These are phyloP conservation scores for Ceratocystis colombiana DNA, from an alignment of 2,329 filamentous ascomycete genomes.

Conservation along the genomic window DNA sequence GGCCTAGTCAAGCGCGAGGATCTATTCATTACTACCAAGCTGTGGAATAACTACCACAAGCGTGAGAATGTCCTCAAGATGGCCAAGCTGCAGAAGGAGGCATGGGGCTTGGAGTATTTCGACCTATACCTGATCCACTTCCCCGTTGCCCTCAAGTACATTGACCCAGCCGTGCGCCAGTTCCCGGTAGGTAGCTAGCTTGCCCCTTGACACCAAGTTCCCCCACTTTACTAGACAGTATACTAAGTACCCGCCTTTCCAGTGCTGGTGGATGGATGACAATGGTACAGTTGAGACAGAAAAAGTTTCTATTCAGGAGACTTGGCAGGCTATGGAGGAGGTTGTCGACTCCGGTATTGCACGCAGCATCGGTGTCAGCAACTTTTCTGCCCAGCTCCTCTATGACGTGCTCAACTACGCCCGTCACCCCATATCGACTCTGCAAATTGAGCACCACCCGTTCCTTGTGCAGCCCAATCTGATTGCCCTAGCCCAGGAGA, in stretches of 20 bases:
- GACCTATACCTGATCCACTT: conserved; percentile 87
- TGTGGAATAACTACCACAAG: conserved; percentile 89
- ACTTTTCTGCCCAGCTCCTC: conserved; percentile 69
- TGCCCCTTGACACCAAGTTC: background rate
- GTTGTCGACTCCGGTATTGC: too few relatives aligned
- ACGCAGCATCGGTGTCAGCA: conserved; percentile 38
- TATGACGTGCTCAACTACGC: conserved; percentile 74
- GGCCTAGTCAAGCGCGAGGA: conserved; percentile 58
- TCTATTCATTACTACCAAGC: conserved; percentile 85
- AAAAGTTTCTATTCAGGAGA: too few relatives aligned
- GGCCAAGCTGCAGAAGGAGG: conserved; percentile 62
- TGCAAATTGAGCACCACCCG: conserved; percentile 86
- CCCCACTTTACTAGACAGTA: too few relatives aligned
- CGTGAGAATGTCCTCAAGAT: conserved; percentile 66
- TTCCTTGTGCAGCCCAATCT: conserved; percentile 70
- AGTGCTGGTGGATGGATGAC: too few relatives aligned
- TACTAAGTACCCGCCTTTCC: too few relatives aligned
- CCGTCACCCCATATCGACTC: conserved; percentile 60
- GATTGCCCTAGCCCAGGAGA: conserved; percentile 55
- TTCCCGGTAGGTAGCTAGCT: conserved; percentile 51
- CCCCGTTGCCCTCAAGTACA: conserved; percentile 75
- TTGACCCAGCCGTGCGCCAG: conserved; percentile 68
- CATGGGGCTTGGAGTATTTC: conserved; percentile 82
- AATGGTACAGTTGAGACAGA: too few relatives aligned
- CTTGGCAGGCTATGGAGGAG: too few relatives aligned